Evolutionary conservation across 257 asterid genomes (phyloP), one percentile per base, ranked within the genome.

Genomic region (Jaltomata sinuosa): DNA sequence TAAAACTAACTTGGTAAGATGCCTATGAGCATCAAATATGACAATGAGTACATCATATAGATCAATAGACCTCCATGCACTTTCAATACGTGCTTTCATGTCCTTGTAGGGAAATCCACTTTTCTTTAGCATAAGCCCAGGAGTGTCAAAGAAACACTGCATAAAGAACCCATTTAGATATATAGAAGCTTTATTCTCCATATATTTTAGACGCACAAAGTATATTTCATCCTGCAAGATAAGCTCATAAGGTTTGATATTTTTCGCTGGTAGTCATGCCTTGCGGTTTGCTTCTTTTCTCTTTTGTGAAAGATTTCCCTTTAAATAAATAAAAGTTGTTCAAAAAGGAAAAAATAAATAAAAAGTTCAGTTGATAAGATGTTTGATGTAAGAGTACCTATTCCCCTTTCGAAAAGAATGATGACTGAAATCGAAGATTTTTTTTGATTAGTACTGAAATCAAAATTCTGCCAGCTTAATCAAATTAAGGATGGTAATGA

Each of bases 61-160:
- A 89, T 88, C 88, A 85, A 95, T 88, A 2, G 98, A 95, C 88
- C 95, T 87, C 99, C 99, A 97, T 32, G 96, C 97, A 88, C 97
- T 93, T 88, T 95, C 96, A 90, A 88, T 88, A 53, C 99, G 98
- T 52, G 92, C 90, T 91, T 93, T 95, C 84, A 93, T 87, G 84
- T 97, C 99, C 79, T 68, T 92, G 89, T 89, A 88, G 52, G 95
- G 94, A 89, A 94, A 93, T 83, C 99, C 99, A 83, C 92, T 91
- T 89, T 94, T 93, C 94, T 92, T 94, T 88, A 96, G 88, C 98
- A 94, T 93, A 53, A 96, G 94, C 79, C 99, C 99, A 6, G 99
- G 99, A 34, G 99, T 96, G 86, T 96, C 99, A 90, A 94, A 94
- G 92, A 96, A 94, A 88, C 99, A 94, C 99, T 96, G 97, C 87